These are phyloP conservation scores for Setomelanomma holmii DNA, from an alignment of 2,329 filamentous ascomycete genomes.

Conservation along the genomic window DNA sequence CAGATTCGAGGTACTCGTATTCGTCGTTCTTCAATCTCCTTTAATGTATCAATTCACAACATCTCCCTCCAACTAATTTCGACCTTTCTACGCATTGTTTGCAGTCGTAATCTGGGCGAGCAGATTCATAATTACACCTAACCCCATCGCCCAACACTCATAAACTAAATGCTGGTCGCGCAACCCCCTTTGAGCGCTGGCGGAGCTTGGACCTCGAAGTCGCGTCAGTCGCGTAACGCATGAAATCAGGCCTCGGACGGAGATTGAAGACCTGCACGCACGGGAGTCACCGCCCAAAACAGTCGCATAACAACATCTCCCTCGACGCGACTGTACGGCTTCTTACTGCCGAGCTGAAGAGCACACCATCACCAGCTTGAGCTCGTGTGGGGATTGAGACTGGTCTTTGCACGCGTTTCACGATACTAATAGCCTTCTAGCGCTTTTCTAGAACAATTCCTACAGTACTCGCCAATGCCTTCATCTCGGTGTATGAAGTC, in stretches of 20 bases:
- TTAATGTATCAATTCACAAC: too few relatives aligned
- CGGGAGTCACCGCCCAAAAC: constrained; percentile 11
- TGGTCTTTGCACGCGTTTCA: constrained; percentile 34
- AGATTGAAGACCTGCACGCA: constrained; percentile 9
- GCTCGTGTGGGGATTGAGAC: constrained; percentile 13
- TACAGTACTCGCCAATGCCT: constrained; percentile 33
- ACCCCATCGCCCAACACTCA: too few relatives aligned
- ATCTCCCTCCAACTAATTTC: too few relatives aligned
- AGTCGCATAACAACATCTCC: constrained; percentile 8
- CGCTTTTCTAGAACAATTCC: constrained; percentile 33
- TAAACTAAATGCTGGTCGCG: too few relatives aligned
- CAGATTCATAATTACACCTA: too few relatives aligned
- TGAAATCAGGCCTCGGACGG: constrained; percentile 7
- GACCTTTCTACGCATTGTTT: background rate
- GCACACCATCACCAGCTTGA: constrained; percentile 16
- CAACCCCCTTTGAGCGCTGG: too few relatives aligned
- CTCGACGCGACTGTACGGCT: constrained; percentile 17
- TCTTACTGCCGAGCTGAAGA: constrained; percentile 16
- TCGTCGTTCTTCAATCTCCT: too few relatives aligned
- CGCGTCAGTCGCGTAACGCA: background rate
- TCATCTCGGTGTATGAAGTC: constrained; percentile 29
- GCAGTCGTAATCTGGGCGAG: background rate
- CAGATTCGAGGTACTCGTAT: too few relatives aligned
- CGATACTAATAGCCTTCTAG: constrained; percentile 38
- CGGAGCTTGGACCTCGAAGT: background rate